Evolutionary conservation across 257 asterid species (phyloP).

Genomic region (Solanum corneliomulleri): DNA sequence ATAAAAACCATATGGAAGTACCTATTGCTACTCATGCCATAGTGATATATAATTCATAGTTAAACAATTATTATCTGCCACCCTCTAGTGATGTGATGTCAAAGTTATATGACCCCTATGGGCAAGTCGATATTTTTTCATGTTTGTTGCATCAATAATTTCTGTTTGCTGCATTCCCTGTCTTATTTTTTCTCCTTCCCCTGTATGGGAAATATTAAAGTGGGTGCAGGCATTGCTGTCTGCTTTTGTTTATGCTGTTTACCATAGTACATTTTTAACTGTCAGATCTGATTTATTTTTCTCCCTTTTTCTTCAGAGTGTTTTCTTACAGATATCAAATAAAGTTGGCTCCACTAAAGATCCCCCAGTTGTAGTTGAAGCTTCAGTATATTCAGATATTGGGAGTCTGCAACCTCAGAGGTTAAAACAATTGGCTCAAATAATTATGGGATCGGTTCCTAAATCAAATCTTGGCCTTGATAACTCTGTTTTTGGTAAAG

Average conservation of each 20-base stretch:
- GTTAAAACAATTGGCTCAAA: conserved; percentile 56
- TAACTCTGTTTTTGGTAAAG: conserved; percentile 65
- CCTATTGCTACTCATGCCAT: neutral
- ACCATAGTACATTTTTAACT: neutral
- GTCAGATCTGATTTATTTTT: neutral
- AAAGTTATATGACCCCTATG: neutral
- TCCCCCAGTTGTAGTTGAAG: conserved; percentile 64
- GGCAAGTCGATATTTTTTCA: neutral
- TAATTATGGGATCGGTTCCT: conserved; percentile 35
- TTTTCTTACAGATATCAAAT: conserved; percentile 50
- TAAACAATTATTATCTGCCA: neutral
- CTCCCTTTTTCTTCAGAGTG: conserved; percentile 27
- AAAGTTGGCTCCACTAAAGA: conserved; percentile 66
- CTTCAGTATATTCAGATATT: conserved; percentile 42
- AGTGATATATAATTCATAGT: neutral
- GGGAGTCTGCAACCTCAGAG: conserved; percentile 47
- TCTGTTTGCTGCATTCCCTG: neutral
- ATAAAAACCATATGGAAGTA: neutral
- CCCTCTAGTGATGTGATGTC: neutral
- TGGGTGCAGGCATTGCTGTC: neutral
- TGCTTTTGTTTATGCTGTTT: neutral
- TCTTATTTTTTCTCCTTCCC: neutral
- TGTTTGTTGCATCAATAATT: neutral
- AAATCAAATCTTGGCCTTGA: conserved; percentile 71
- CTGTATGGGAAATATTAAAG: neutral